phyloP scores from a whole-genome alignment of 208 protist species.

The Crithidia fasciculata region DNA sequence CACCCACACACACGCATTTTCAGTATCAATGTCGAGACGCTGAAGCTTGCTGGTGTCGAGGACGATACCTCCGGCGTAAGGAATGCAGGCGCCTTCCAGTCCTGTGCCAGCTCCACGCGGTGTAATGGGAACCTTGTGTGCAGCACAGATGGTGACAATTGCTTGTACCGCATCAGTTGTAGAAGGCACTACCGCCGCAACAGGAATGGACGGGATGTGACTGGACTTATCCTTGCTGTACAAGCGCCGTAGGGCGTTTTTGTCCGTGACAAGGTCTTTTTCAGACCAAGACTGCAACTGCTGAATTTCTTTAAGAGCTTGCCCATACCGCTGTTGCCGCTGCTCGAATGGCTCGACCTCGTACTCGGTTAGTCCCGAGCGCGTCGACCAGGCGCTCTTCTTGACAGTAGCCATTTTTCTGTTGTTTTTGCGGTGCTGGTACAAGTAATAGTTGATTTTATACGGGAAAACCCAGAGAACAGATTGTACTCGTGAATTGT shows the following conservation, averaged over 20 bases:
- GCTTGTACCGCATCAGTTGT: constrained; percentile 17
- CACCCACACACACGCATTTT: constrained; percentile 40
- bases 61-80: constrained; percentile 33
- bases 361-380: constrained; percentile 6
- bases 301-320: constrained; percentile 1
- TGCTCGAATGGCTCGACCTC: constrained; percentile 24
- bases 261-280: constrained; percentile 28
- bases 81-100: constrained; percentile 35
- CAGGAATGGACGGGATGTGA: constrained; percentile 21
- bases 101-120: constrained; percentile 37
- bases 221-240: constrained; percentile 38
- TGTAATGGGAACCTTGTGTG: constrained; percentile 41
- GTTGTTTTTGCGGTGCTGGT: neutral
- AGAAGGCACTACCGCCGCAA: constrained; percentile 21
- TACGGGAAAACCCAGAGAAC: too few species aligned
- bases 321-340: constrained; percentile 20
- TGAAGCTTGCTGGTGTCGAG: constrained; percentile 36
- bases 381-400: neutral
- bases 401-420: neutral
- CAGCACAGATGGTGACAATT: constrained; percentile 24
- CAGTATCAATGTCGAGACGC: constrained; percentile 27
- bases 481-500: too few species aligned
- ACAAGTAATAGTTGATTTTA: too few species aligned
- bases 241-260: constrained; percentile 5
- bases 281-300: neutral